Conservation (phyloP, 352 stramenopile genomes). For the Globisporangium spinosum region DNA sequence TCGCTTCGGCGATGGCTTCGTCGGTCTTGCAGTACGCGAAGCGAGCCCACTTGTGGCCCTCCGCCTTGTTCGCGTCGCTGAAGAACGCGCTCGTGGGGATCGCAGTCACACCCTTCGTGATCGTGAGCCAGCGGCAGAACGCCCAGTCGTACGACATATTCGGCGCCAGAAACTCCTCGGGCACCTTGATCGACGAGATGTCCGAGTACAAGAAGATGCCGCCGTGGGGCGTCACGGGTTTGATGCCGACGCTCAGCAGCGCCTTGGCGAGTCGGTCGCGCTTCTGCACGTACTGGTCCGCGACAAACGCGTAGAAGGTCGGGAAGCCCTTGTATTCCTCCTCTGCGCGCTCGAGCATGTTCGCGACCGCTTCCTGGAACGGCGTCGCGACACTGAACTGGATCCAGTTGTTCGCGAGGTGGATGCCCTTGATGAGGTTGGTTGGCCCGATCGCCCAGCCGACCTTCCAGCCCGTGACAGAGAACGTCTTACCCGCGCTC, state of each 20-base stretch:
- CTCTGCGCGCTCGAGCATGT: conserved; percentile 69
- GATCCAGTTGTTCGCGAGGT: conserved; percentile 85
- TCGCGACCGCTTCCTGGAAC: conserved; percentile 82
- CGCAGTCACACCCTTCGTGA: conserved; percentile 87
- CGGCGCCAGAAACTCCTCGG: conserved; percentile 38
- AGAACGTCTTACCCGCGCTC: conserved; percentile 91
- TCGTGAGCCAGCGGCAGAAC: conserved; percentile 91
- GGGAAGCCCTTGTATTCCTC: conserved; percentile 64
- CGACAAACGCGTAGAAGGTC: conserved; percentile 82
- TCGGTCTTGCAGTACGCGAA: conserved; percentile 98
- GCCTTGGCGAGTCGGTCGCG: conserved; percentile 55
- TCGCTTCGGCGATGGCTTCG: conserved; percentile 87
- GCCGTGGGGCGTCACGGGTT: conserved; percentile 54
- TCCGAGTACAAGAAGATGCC: conserved; percentile 84
- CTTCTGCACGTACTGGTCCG: conserved; percentile 69
- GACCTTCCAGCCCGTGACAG: conserved; percentile 92
- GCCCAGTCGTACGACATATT: conserved; percentile 87
- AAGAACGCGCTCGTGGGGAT: conserved; percentile 94
- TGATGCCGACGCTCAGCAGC: conserved; percentile 55
- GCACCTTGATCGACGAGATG: conserved; percentile 64
- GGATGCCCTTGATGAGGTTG: conserved; percentile 66
- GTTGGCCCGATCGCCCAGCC: conserved; percentile 89
- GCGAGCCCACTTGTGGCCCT: conserved; percentile 74
- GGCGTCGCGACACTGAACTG: conserved; percentile 84
- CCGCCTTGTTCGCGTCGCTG: conserved; percentile 63